Evolutionary conservation across 1,284 basidiomycete genomes (phyloP), one percentile per base, ranked within the genome.

Genomic region (Bjerkandera adusta): DNA sequence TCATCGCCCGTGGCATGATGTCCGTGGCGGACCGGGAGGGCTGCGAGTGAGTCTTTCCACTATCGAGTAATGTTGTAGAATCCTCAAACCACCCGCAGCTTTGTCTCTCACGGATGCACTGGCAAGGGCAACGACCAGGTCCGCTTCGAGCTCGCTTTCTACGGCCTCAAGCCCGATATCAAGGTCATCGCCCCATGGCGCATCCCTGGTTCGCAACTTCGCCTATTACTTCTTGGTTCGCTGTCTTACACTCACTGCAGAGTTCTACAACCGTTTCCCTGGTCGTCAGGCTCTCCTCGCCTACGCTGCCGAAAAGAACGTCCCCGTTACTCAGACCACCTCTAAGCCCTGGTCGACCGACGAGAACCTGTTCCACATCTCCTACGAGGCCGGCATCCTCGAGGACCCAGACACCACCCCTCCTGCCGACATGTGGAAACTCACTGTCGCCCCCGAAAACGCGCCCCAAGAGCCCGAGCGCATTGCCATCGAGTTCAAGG

Each of bases 51-150:
- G 85, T 70, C 44, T 6, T 40, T 22, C 22, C 10, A 36, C 37
- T 5, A 13, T 25, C 5, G 10, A 7, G 41, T 4, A 11, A 25
- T 24, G 37, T n/a, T 25, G 40, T 30, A 22, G 4, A 25, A 34
- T 43, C 15, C 45, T 15, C 36, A 50, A 15, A 35, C 46, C 27
- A 33, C 45, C n/a, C 12, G 18, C 29, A 93, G 91, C 69, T 99
- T 81, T 65, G 96, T 99, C 56, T 89, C 95, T 30, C 97, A 99
- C 71, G 96, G 96, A 32, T 99, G 96, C 79, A 99, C 96, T 38
- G 96, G 96, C 49, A 99, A 99, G 76, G 96, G 96, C 48, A 99
- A 99, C 69, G 96, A 99, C 70, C 97, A 99, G 74, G 96, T 99
- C 58, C 91, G 97, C 52, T 99, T 99, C 69, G 97, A 99, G 68